Evolutionary conservation across 2,329 filamentous ascomycete species (phyloP).

Genomic region (Ceratocystis harringtonii): DNA sequence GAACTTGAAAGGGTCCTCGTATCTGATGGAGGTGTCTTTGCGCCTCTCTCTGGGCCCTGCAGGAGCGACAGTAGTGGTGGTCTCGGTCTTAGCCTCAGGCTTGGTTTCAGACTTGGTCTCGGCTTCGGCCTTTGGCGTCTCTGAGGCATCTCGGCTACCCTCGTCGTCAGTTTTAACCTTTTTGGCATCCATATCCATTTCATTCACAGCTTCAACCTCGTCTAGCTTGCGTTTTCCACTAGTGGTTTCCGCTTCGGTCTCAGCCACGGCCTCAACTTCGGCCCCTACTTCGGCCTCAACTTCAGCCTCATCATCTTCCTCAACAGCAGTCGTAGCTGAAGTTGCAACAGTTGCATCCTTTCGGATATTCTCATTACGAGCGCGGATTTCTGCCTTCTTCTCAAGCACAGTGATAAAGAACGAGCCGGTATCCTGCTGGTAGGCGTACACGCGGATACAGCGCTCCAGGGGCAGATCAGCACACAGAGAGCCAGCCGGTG

Average conservation of each 20-base stretch:
- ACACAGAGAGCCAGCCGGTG: conserved; percentile 36
- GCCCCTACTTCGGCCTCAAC: conserved; percentile 20
- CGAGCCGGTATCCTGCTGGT: conserved; percentile 87
- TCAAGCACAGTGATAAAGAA: conserved; percentile 96
- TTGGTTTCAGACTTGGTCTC: conserved; percentile 8
- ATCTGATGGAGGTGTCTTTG: conserved; percentile 32
- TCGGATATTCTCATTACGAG: conserved; percentile 47
- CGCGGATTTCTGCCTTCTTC: conserved; percentile 76
- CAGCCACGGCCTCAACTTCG: conserved; percentile 22
- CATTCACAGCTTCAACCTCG: conserved; percentile 25
- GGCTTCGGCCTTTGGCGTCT: conserved; percentile 11
- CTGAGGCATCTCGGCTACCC: conserved; percentile 16
- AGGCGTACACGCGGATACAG: conserved; percentile 88
- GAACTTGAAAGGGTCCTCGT: conserved; percentile 90
- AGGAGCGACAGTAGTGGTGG: not conserved
- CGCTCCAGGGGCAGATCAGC: conserved; percentile 64
- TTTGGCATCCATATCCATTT: conserved; percentile 27
- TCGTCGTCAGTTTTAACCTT: conserved; percentile 18
- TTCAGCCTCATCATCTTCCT: conserved; percentile 22
- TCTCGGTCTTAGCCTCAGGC: conserved; percentile 1
- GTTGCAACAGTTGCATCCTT: conserved; percentile 19
- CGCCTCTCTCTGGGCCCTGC: conserved; percentile 15
- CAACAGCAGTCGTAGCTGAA: conserved; percentile 6
- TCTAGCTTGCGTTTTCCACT: conserved; percentile 26
- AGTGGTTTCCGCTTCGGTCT: conserved; percentile 22